These are phyloP conservation scores for Choiromyces venosus DNA, from an alignment of 495 filamentous ascomycete species.

Conservation along the genomic window DNA sequence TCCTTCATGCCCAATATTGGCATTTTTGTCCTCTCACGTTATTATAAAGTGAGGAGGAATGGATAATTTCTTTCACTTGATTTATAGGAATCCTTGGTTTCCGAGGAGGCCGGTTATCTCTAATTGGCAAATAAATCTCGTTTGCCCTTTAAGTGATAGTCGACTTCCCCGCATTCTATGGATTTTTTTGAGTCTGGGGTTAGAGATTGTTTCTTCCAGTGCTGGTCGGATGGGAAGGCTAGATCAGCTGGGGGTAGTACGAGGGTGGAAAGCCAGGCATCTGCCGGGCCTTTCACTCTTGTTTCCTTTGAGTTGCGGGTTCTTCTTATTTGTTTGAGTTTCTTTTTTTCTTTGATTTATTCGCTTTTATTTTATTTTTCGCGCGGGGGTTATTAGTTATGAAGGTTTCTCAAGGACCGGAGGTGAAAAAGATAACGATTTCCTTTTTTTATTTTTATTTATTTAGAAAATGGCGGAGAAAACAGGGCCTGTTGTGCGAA, in stretches of 20 bases:
- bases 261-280: not conserved
- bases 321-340: not conserved
- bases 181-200: not conserved
- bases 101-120: not conserved
- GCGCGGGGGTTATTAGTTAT: too few relatives aligned
- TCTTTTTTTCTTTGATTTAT: not conserved
- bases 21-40: not conserved
- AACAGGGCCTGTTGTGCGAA: not conserved
- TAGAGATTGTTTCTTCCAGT: not conserved
- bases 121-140: not conserved
- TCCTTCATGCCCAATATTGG: not conserved
- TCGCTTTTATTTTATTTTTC: not conserved
- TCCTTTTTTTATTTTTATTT: not conserved
- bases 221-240: not conserved
- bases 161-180: not conserved
- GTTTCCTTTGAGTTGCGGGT: not conserved
- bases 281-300: not conserved
- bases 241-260: not conserved
- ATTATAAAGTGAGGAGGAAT: not conserved
- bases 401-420: not conserved
- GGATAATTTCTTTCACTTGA: not conserved
- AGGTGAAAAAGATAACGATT: not conserved
- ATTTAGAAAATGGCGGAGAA: not conserved
- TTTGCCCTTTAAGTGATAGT: not conserved
- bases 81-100: not conserved